Evolutionary conservation across 306 rosid species (phyloP).

Genomic region (Malus sieversii): DNA sequence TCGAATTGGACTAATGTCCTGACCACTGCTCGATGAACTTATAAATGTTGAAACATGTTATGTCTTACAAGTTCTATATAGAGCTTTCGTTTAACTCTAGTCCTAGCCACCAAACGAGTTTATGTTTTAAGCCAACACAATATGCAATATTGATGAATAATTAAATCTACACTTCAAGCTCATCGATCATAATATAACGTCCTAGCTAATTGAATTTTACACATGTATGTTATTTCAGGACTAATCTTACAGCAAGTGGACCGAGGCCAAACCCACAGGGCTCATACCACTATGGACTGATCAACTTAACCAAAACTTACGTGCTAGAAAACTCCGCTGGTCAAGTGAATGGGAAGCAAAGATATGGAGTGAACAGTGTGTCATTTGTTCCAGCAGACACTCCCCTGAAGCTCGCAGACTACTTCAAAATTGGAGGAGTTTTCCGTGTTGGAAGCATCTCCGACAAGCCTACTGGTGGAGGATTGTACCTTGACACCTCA

Average conservation of each 20-base stretch:
- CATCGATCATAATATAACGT: no score
- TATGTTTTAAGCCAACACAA: neutral
- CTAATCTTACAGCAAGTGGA: slow-evolving; percentile 97
- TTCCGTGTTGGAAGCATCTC: slow-evolving; percentile 83
- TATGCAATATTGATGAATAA: neutral
- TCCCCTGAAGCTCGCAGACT: slow-evolving; percentile 87
- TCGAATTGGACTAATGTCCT: neutral
- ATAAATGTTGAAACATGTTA: no score
- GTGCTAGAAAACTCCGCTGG: slow-evolving; percentile 62
- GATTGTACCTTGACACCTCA: slow-evolving; percentile 78
- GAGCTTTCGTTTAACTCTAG: no score
- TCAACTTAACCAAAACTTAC: slow-evolving; percentile 59
- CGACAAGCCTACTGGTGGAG: slow-evolving; percentile 71
- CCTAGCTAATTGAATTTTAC: neutral
- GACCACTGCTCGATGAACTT: neutral
- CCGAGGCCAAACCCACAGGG: slow-evolving; percentile 99
- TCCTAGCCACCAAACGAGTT: no score
- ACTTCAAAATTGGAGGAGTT: slow-evolving; percentile 67
- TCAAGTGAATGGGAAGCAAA: slow-evolving; percentile 65
- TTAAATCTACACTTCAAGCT: neutral
- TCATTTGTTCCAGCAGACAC: slow-evolving; percentile 83
- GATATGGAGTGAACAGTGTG: slow-evolving; percentile 87
- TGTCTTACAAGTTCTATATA: no score
- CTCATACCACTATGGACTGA: slow-evolving; percentile 86
- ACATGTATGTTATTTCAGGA: slow-evolving; percentile 36